These are phyloP conservation scores for Coniferiporia weirii DNA, from an alignment of 1,284 basidiomycete species.

Conservation along the genomic window DNA sequence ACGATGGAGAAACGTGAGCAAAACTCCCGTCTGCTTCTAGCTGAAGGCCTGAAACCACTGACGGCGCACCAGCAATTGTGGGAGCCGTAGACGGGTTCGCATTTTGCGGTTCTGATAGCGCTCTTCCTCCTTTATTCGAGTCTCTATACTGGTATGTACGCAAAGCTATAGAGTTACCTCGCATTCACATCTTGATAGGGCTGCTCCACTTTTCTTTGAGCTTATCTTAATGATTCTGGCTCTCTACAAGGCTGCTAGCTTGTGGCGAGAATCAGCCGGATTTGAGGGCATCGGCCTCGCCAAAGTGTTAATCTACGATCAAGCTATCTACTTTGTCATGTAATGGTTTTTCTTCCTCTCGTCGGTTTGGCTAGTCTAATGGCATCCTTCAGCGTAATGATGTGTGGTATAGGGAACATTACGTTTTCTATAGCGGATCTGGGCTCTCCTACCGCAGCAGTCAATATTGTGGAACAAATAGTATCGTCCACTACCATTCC, in stretches of 20 bases:
- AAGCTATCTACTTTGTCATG: conserved; percentile 4
- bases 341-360: neutral
- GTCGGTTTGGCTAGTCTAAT: neutral
- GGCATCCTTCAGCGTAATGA: neutral
- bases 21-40: neutral
- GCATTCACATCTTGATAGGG: neutral
- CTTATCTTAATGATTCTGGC: conserved; percentile 1
- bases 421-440: neutral
- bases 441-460: neutral
- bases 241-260: neutral
- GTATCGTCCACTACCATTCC: neutral
- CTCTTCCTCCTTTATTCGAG: neutral
- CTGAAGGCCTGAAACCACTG: neutral
- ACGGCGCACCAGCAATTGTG: neutral
- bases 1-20: neutral
- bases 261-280: neutral
- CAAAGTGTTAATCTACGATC: neutral
- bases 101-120: neutral
- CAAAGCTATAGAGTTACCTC: too few species aligned
- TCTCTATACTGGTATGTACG: neutral
- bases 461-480: neutral
- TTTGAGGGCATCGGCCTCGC: neutral
- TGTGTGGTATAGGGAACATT: neutral
- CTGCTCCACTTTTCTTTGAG: conserved; percentile 4
- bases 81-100: neutral